Evolutionary conservation across 2,329 filamentous ascomycete genomes (phyloP), one percentile per base, ranked within the genome.

Genomic region (Lachnum nothofagi): DNA sequence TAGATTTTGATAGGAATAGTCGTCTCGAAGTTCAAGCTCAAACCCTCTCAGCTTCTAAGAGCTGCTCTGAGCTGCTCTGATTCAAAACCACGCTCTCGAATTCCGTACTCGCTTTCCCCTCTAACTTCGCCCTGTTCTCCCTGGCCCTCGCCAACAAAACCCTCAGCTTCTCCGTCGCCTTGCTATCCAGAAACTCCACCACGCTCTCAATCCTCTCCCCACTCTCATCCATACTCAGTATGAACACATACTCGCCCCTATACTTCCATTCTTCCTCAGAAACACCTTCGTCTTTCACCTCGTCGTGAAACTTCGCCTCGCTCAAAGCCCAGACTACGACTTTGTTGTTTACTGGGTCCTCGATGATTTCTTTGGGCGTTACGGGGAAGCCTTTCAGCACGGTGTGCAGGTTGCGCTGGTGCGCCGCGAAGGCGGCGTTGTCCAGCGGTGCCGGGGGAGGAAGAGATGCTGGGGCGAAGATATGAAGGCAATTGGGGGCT

Each of bases 181-280:
- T 61, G 44, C 63, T 67, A 55, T 68, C 65, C 29, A 67, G 14
- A 48, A 67, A 63, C 46, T 67, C 65, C 5, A 68, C 27, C 4
- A 61, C 53, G 16, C 56, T 50, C 42, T 53, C 51, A 35, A 67
- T 61, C 38, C 59, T 62, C 33, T 60, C 54, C 4, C 62, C 63
- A 7, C 35, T 52, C 33, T 57, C 52, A 53, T 66, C 56, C 53
- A 67, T 60, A 19, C 51, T 58, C 4, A 67, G 52, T 10, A 67
- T 53, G 41, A 65, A 67, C 5, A 67, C 52, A 42, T 66, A 67
- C 51, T 68, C 65, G 9, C 63, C 64, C 17, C 49, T 45, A 45
- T 60, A 65, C 3, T 44, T 45, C 64, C 64, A 67, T 22, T 61
- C 59, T 16, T 52, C 49, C 3, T 41, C 38, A 10, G 52, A n/a